These are phyloP conservation scores for Micromonas pusilla DNA, from an alignment of 139 green algal species.

Conservation along the genomic window DNA sequence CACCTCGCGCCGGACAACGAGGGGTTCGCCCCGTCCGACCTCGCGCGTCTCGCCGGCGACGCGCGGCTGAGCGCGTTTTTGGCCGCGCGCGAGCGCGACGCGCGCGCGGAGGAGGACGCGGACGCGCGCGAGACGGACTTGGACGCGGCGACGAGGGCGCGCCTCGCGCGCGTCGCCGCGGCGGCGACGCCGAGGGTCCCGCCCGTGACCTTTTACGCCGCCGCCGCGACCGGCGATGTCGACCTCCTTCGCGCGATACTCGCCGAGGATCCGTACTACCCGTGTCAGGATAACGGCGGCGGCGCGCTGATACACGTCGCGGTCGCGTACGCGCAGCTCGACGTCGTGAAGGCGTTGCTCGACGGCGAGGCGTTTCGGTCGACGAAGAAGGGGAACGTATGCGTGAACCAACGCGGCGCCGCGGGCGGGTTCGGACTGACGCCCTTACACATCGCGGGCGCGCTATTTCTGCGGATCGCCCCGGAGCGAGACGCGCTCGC, in stretches of 20 bases:
- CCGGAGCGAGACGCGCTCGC: too few species aligned
- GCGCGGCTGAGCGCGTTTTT: neutral
- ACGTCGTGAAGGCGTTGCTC: conserved; percentile 88
- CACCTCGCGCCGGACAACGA: conserved; percentile 10
- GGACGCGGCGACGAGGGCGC: neutral
- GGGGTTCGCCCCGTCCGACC: neutral
- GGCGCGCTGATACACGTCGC: conserved; percentile 86
- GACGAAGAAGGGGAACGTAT: too few species aligned
- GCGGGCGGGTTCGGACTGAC: neutral
- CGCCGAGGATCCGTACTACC: conserved; percentile 74
- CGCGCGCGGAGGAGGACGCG: too few species aligned
- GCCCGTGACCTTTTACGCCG: conserved; percentile 8
- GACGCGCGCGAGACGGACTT: too few species aligned
- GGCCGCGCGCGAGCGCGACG: neutral
- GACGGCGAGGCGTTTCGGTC: conserved; percentile 53
- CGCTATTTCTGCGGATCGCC: neutral
- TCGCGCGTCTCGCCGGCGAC: neutral
- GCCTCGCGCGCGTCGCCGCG: neutral
- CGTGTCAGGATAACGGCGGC: conserved; percentile 86
- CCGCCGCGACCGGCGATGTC: neutral
- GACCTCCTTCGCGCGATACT: conserved; percentile 55
- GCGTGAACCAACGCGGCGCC: neutral
- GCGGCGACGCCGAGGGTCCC: neutral
- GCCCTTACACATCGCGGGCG: neutral
- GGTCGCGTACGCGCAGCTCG: conserved; percentile 80